Conservation (phyloP, 352 stramenopile species). For the Globisporangium takayamanum region DNA sequence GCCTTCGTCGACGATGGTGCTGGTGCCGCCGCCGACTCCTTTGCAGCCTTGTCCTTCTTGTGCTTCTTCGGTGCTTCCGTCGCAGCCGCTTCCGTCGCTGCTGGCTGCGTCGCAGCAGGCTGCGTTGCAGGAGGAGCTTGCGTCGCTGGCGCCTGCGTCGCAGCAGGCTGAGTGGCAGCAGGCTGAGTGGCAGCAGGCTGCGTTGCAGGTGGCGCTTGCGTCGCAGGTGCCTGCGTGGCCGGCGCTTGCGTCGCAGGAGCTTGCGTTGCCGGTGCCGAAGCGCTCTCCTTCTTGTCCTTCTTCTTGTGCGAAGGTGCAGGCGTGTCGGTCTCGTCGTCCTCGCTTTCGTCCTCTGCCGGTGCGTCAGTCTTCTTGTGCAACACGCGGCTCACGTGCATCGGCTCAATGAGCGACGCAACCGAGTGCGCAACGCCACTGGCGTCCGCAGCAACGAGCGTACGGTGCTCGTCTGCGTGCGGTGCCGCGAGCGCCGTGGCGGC, state of each 20-base stretch:
- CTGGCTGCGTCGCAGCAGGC: conserved; percentile 3
- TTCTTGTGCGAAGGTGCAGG: conserved; percentile 14
- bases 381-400: conserved; percentile 24
- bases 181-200: conserved; percentile 6
- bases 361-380: conserved; percentile 21
- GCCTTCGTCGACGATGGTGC: conserved; percentile 7
- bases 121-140: conserved; percentile 7
- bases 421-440: conserved; percentile 16
- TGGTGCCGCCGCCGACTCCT: not conserved
- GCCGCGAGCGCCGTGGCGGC: conserved; percentile 36
- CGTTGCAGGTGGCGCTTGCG: conserved; percentile 10
- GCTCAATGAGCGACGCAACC: conserved; percentile 15
- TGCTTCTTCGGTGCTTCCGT: conserved; percentile 19
- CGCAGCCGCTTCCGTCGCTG: conserved; percentile 3
- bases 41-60: conserved; percentile 28
- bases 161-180: conserved; percentile 2
- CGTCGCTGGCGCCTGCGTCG: conserved; percentile 4
- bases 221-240: conserved; percentile 5
- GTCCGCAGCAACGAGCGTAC: conserved; percentile 8
- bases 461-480: conserved; percentile 12
- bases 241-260: conserved; percentile 23
- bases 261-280: conserved; percentile 5
- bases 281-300: conserved; percentile 27
- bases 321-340: conserved; percentile 15
- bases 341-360: conserved; percentile 12